Base-by-base conservation (phyloP, 2,329 filamentous ascomycete genomes). In the Diaporthe vaccinii region DNA sequence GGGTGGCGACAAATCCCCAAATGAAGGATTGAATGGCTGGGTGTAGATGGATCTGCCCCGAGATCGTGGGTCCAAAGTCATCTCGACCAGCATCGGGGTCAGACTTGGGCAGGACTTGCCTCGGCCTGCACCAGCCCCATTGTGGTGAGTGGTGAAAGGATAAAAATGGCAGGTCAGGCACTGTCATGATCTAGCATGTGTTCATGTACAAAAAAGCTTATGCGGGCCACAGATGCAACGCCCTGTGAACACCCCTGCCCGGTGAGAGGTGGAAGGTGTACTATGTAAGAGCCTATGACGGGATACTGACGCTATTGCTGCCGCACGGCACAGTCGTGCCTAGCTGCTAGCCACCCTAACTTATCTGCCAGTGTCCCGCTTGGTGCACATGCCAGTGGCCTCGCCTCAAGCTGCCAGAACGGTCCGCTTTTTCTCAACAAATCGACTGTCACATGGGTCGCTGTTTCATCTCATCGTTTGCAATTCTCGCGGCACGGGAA, bases 11-110 rank as follows among this genome's bases (percentile, higher is more conserved):
- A 31, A 65, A 46, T 15, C 25, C 28, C 31, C 34, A 25, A 69
- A 28, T 68, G 46, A 55, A 41, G 31, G n/a, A 55, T 28, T 9
- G 49, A 55, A 39, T 15, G 49, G n/a, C 65, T 31, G n/a, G 41
- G 41, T 15, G 28, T 65, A 9, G 22, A 36, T 25, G 46, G 65
- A 39, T 68, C 65, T 68, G 46, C 65, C 65, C 34, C 49, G n/a
- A 69, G 65, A 55, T 69, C 65, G 65, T 69, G 65, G 65, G 65
- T 69, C 65, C 34, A 55, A 5, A 55, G 65, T 41, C 65, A 39
- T 9, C n/a, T 6, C 65, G 15, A 69, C 34, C 49, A 69, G 31
- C 49, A 69, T 69, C 65, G 31, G 46, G n/a, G n/a, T 15, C 65
- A 12, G 28, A 10, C 14, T 14, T 15, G 31, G 31, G 14, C 44